Base-by-base conservation (phyloP, 164 flowering plant genomes). In the Chimonanthus salicifolius region DNA sequence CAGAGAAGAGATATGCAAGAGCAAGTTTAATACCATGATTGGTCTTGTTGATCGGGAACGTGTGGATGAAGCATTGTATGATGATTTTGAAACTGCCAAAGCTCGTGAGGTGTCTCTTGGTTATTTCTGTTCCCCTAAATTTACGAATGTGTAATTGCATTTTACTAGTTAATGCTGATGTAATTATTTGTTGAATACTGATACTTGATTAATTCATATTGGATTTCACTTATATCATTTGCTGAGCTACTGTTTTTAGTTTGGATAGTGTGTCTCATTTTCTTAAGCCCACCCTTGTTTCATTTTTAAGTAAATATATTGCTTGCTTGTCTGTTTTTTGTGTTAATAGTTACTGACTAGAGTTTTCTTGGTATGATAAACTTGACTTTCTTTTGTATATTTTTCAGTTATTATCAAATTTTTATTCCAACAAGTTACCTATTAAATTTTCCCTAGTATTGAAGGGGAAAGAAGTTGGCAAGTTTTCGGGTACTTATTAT, bases 1-100 rank as follows among this genome's bases (percentile, higher is more conserved):
- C 79, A 96, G 98, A 76, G 98, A 96, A 83, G 99, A 96, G 87
- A 96, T 96, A 63, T 86, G 82, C 72, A 94, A 80, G 78, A 86
- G 83, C 83, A 91, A 88, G 86, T 93, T 87, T 72, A 93, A 95
- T 82, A 86, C 91, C 66, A 93, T 95, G 99, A 95, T 95, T 80
- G 97, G 99, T 75, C 92, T 95, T 58, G 81, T 87, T 77, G 89
- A 95, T 62, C 89, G 89, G 45, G 97, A 92, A 49, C 97, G 99
- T 71, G 85, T 94, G 81, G 99, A 96, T 83, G 91, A 79, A 80
- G 93, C 44, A 69, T 84, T 96, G 5, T 96, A 96, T 78, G 99
- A 89, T 84, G 97, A 92, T 85, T 96, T 83, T 77, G 99, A 96
- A 83, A 80, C 97, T 21, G 88, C 71, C 43, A 95, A 95, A 85